Conservation (phyloP, 331 rosid species). For the Stylosanthes scabra region DNA sequence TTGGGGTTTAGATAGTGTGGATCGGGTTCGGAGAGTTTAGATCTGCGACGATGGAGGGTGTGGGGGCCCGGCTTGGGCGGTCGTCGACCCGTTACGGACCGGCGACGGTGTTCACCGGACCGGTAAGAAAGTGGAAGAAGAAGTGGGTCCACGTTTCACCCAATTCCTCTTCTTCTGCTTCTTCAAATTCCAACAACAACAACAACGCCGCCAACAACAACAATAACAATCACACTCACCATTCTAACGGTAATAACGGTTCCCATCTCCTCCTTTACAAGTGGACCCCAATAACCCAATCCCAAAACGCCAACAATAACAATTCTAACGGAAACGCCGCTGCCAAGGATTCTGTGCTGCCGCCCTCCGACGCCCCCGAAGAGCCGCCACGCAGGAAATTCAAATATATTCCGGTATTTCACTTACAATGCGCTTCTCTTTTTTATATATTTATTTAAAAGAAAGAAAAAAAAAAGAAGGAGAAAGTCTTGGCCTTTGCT, state of each 20-base stretch:
- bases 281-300: conserved; percentile 90
- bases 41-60: conserved; percentile 84
- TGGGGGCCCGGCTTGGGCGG: conserved; percentile 97
- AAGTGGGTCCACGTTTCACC: conserved; percentile 93
- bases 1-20: conserved; percentile 2
- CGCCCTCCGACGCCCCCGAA: conserved; percentile 46
- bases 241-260: conserved; percentile 75
- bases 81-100: conserved; percentile 98
- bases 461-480: too few species aligned
- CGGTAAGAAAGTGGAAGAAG: conserved; percentile 99
- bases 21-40: conserved; percentile 50
- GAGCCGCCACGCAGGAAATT: conserved; percentile 90
- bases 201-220: conserved; percentile 12
- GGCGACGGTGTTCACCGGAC: conserved; percentile 94
- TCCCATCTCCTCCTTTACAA: conserved; percentile 84
- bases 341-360: conserved; percentile 47
- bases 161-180: conserved; percentile 40
- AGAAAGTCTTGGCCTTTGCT: background rate
- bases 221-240: conserved; percentile 39
- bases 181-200: conserved; percentile 44
- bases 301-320: conserved; percentile 55
- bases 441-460: too few species aligned
- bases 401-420: conserved; percentile 88
- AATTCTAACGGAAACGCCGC: conserved; percentile 38
- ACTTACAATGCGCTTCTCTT: background rate